These are phyloP conservation scores for Neurospora sp. DNA, from an alignment of 2,329 filamentous ascomycete species.

Conservation along the genomic window DNA sequence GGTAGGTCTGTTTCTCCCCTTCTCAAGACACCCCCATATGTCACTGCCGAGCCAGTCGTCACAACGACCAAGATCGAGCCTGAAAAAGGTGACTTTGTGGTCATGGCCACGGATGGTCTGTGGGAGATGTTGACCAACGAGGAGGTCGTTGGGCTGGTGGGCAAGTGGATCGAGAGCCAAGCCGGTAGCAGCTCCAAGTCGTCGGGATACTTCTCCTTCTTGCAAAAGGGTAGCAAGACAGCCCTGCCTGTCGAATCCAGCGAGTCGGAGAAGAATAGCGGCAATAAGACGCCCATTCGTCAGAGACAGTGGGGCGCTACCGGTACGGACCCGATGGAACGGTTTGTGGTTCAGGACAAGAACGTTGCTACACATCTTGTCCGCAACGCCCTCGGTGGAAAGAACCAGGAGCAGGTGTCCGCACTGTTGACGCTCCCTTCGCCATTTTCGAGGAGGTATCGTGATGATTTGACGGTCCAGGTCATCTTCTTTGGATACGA, in stretches of 20 bases:
- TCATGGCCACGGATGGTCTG: conserved; percentile 90
- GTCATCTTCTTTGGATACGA: conserved; percentile 92
- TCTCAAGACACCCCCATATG: conserved; percentile 87
- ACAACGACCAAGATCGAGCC: conserved; percentile 90
- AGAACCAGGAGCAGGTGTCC: conserved; percentile 87
- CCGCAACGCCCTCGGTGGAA: conserved; percentile 87
- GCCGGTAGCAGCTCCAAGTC: conserved; percentile 38
- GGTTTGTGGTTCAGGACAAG: conserved; percentile 92
- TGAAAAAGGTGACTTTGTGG: conserved; percentile 84
- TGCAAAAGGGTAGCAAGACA: conserved; percentile 26
- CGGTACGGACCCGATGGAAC: conserved; percentile 53
- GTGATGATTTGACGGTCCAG: conserved; percentile 92
- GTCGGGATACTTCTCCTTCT: conserved; percentile 48
- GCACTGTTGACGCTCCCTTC: conserved; percentile 84
- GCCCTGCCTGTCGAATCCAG: conserved; percentile 67
- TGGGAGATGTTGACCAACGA: conserved; percentile 99
- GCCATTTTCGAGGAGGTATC: conserved; percentile 83
- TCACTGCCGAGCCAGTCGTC: conserved; percentile 90
- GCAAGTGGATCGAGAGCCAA: conserved; percentile 90
- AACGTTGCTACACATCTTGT: conserved; percentile 95
- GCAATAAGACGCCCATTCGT: conserved; percentile 80
- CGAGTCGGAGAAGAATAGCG: conserved; percentile 40
- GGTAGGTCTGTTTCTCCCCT: conserved; percentile 67
- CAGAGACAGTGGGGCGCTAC: conserved; percentile 85
- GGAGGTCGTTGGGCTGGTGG: conserved; percentile 91